Evolutionary conservation across 345 rosid genomes (phyloP).

Genomic region (Camelina neglecta): DNA sequence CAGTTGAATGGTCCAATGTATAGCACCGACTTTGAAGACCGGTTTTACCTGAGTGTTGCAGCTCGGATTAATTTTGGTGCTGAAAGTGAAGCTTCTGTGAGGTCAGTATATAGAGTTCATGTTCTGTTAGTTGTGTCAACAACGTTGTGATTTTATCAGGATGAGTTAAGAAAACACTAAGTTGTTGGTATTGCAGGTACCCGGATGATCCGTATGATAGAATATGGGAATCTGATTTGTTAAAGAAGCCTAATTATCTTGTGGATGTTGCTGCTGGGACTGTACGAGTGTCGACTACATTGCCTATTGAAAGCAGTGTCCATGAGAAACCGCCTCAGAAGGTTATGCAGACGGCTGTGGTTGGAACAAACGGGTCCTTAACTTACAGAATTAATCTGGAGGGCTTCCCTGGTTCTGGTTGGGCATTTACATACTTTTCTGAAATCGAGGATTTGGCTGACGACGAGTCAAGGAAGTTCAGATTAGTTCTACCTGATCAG

Average conservation of each 20-base stretch:
- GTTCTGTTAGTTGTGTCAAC: constrained; percentile 6
- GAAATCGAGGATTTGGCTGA: constrained; percentile 85
- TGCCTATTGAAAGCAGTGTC: constrained; percentile 54
- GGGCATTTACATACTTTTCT: constrained; percentile 89
- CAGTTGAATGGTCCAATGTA: constrained; percentile 91
- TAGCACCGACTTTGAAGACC: constrained; percentile 63
- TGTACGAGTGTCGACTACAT: constrained; percentile 63
- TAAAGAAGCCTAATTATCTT: constrained; percentile 82
- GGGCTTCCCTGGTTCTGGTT: constrained; percentile 92
- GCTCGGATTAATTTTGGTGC: constrained; percentile 98
- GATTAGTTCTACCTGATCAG: constrained; percentile 70
- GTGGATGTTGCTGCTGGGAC: constrained; percentile 98
- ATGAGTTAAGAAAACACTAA: neutral
- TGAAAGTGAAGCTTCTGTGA: constrained; percentile 73
- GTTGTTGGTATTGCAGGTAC: constrained; percentile 50
- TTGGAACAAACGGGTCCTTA: constrained; percentile 87
- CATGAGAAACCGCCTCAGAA: constrained; percentile 77
- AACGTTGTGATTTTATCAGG: constrained; percentile 41
- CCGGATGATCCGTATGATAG: constrained; percentile 98
- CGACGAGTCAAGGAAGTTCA: constrained; percentile 81
- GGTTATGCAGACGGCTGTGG: constrained; percentile 99
- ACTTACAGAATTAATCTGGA: constrained; percentile 89
- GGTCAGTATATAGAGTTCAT: constrained; percentile 50
- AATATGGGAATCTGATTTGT: constrained; percentile 89
- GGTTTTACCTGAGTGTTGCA: constrained; percentile 71